Percentiles rank a stretch among this genome's conserved stretches.
Evolutionary conservation across 306 rosid genomes (phyloP).

Genomic region (Dalbergia oliveri): DNA sequence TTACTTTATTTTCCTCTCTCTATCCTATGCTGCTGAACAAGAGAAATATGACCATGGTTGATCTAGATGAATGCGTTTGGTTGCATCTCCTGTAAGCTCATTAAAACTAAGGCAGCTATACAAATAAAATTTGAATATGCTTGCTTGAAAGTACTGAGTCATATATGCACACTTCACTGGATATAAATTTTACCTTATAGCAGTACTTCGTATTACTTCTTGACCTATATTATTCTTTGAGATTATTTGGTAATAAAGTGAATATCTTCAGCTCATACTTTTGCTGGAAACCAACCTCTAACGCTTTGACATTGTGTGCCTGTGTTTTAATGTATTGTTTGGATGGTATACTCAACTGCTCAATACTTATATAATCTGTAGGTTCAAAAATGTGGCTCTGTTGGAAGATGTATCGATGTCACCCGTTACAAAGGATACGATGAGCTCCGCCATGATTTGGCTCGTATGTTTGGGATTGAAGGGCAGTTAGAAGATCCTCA

Average conservation of each 20-base stretch:
- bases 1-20: not conserved
- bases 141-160: not conserved
- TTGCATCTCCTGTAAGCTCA: constrained; percentile 1
- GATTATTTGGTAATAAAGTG: not conserved
- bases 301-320: not conserved
- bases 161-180: not conserved
- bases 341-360: constrained; percentile 10
- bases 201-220: not conserved
- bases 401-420: constrained; percentile 96
- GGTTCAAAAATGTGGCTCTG: constrained; percentile 99
- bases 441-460: constrained; percentile 86
- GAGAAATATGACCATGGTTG: not conserved
- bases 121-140: constrained; percentile 14
- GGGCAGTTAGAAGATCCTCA: constrained; percentile 96
- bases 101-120: not conserved
- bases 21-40: not conserved
- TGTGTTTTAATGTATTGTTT: not conserved
- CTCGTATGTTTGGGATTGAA: constrained; percentile 98
- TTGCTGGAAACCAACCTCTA: not conserved
- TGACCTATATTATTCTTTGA: not conserved
- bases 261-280: not conserved
- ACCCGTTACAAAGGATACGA: constrained; percentile 88
- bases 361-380: constrained; percentile 47
- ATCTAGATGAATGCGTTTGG: not conserved
- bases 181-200: not conserved